Conservation (phyloP, 768 basidiomycete species). For the Ramaria sp. region DNA sequence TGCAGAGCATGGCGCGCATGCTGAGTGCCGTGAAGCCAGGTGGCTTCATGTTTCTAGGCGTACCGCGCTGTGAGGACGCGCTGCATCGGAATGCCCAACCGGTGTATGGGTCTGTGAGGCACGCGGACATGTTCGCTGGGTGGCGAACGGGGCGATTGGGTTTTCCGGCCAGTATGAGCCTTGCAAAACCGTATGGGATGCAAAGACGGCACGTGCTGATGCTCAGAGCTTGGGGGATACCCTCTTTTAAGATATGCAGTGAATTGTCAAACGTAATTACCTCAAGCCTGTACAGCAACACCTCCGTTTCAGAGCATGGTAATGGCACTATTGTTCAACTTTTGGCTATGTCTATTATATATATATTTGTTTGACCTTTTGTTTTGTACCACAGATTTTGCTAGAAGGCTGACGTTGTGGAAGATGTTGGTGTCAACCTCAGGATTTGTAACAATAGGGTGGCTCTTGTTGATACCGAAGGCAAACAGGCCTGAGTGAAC, state of each 20-base stretch:
- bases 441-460: no score
- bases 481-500: no score
- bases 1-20: background rate
- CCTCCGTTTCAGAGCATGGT: no score
- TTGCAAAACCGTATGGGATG: background rate
- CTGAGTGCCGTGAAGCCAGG: background rate
- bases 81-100: background rate
- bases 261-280: no score
- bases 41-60: background rate
- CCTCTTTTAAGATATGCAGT: background rate
- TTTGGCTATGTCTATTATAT: no score
- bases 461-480: no score
- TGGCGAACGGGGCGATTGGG: background rate
- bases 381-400: no score
- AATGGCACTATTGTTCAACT: no score
- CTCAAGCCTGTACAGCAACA: no score
- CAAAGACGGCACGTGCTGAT: background rate
- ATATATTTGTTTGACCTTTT: no score
- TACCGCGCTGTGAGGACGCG: background rate
- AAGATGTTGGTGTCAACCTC: no score
- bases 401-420: no score
- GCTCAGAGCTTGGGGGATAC: background rate
- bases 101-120: background rate
- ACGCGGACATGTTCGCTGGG: background rate
- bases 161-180: background rate